These are phyloP conservation scores for Acanthamoeba sp. DNA, from an alignment of 208 protist genomes.

Conservation along the genomic window DNA sequence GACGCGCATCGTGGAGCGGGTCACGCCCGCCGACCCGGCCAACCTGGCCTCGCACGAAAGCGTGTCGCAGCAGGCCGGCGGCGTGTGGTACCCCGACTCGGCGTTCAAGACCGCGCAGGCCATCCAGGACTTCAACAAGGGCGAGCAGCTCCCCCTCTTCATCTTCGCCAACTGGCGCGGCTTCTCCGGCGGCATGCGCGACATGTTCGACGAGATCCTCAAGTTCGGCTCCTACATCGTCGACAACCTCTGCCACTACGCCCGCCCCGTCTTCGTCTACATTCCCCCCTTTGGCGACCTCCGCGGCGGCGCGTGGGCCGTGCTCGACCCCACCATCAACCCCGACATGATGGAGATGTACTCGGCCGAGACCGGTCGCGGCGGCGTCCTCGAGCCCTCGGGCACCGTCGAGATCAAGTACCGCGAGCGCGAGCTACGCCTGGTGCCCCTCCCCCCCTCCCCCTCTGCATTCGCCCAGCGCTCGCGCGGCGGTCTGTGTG, in stretches of 20 bases:
- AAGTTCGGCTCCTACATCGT: constrained; percentile 99
- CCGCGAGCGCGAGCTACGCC: constrained; percentile 68
- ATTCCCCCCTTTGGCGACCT: constrained; percentile 97
- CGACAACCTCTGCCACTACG: constrained; percentile 97
- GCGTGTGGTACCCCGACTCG: constrained; percentile 98
- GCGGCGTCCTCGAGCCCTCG: constrained; percentile 96
- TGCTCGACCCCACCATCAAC: constrained; percentile 98
- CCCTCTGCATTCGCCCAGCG: neutral
- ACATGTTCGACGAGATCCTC: constrained; percentile 99
- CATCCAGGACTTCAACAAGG: constrained; percentile 97
- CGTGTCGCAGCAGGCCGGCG: constrained; percentile 84
- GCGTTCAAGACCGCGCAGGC: constrained; percentile 98
- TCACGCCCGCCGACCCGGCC: constrained; percentile 96
- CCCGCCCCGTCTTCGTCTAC: constrained; percentile 97
- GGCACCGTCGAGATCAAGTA: constrained; percentile 98
- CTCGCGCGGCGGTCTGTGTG: too few relatives aligned
- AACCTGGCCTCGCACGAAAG: constrained; percentile 87
- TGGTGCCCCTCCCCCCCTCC: neutral
- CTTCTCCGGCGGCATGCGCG: constrained; percentile 98
- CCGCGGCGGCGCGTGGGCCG: constrained; percentile 98
- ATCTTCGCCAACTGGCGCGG: constrained; percentile 99
- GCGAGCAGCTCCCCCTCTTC: constrained; percentile 97
- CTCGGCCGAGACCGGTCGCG: constrained; percentile 93
- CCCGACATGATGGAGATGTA: constrained; percentile 98
- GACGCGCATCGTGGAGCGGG: constrained; percentile 95